Evolutionary conservation across 192 early-diverging fungal genomes (phyloP), one percentile per base, ranked within the genome.

Genomic region (Backusella liffmaniae): DNA sequence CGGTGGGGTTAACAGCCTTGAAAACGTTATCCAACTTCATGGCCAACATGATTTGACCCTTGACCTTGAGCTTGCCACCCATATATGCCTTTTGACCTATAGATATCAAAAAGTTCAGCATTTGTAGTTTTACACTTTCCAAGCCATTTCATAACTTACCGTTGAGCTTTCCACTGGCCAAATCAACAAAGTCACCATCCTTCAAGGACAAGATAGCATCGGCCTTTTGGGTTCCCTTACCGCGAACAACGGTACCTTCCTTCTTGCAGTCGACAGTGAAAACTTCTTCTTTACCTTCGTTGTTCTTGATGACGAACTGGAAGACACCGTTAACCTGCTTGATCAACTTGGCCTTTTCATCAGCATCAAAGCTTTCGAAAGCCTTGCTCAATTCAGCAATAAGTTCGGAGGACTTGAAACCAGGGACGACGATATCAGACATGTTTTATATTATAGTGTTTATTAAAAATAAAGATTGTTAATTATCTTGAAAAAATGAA

Each of bases 231-330:
- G 86, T 78, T 32, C 90, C 87, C 51, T 84, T 78, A 51, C 88
- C 87, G 18, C 86, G 92, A 34, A 89, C 79, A 46, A 86, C 83
- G 2, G 84, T 86, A 18, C 88, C 87, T 0, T 89, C 88, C n/a
- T 90, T 93, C 84, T 97, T 97, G 56, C 96, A 81, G 77, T 99
- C 94, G 12, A 97, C 78, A 41, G 89, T 91, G 94, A 95, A 99
- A 51, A 91, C 85, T 80, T 92, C 89, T 42, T 84, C 80, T 73
- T 93, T 87, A 32, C 89, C 90, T 26, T 85, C 85, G 3, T 80
- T 84, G 81, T 94, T 96, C 72, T 88, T 91, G 76, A 98, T 85
- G 74, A 96, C 91, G 78, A 99, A 91, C 83, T 94, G 91, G 87
- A 97, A 96, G 34, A 96, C 81, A n/a, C 92, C 94, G 73, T 97